Base-by-base conservation (phyloP, 129 eudicot genomes). In the Calendula officinalis region DNA sequence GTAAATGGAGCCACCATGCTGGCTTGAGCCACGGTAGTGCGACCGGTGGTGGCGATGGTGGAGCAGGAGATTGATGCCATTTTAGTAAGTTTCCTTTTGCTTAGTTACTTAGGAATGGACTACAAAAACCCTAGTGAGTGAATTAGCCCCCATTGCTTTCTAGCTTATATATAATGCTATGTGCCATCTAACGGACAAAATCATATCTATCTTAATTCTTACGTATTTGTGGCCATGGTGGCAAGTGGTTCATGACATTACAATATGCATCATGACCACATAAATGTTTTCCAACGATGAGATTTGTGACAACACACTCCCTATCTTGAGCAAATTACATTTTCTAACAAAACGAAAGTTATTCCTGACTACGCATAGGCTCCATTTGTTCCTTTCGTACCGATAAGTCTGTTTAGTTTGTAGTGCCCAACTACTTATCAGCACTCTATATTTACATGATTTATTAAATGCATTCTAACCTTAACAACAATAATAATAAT, bases 31-130 rank as follows among this genome's bases (percentile, higher is more conserved):
- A 75, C 37, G 66, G 80, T 16, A 60, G 79, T 60, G 46, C 80
- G 75, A 60, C 17, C 70, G 12, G 72, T 71, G 15, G 61, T 57
- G 15, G 75, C 66, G n/a, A 65, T 75, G 27, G 82, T 78, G 13
- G 83, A 61, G 47, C 82, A 71, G 39, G 91, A 70, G 67, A 82
- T 51, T 35, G 86, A 73, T 33, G 86, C 94, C 95, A 82, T 85
- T 55, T 17, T 62, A 39, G 72, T 37, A 51, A 71, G 74, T 76
- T 60, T 70, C 46, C 52, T 47, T 47, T 5, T 5, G 13, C 49
- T 14, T 60, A 49, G 0, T 44, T 12, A 9, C 13, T 9, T 64
- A 44, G 42, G 73, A 46, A 45, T 65, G 54, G 46, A 42, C 43
- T 56, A 37, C 49, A 37, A 55, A 37, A 54, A 61, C 11, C 56